Percentiles rank a stretch among this genome's conserved stretches.
These are phyloP conservation scores for Trichophyton rubrum DNA, from an alignment of 2,329 filamentous ascomycete genomes.

Conservation along the genomic window DNA sequence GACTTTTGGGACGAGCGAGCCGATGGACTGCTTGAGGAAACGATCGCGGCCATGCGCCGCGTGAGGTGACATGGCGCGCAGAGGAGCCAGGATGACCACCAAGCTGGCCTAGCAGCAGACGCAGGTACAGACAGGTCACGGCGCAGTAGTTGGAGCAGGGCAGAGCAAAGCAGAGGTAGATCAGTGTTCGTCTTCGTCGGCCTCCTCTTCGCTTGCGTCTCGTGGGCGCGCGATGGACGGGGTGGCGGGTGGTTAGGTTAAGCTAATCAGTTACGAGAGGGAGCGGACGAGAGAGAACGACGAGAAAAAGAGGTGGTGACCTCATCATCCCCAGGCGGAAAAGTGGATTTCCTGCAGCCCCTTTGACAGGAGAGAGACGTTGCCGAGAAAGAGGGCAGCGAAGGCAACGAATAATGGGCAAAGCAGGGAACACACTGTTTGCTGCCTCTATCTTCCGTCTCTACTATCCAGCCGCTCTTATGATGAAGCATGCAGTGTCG, in stretches of 20 bases:
- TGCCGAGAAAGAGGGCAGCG: too few relatives aligned
- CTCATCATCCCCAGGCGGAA: neutral
- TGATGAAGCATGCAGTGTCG: too few relatives aligned
- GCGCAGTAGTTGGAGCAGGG: neutral
- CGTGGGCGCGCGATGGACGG: neutral
- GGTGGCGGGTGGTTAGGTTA: neutral
- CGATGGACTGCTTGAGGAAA: conserved; percentile 33
- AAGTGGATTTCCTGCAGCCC: neutral
- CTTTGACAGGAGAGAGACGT: neutral
- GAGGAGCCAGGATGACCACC: neutral
- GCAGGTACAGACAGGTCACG: neutral
- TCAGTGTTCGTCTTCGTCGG: neutral
- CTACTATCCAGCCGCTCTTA: too few relatives aligned
- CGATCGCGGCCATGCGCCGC: conserved; percentile 22
- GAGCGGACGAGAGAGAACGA: neutral
- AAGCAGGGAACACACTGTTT: too few relatives aligned
- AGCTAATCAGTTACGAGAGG: neutral
- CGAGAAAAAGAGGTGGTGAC: neutral
- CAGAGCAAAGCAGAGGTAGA: neutral
- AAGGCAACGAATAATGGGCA: too few relatives aligned
- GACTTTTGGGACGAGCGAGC: conserved; percentile 28
- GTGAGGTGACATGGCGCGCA: neutral
- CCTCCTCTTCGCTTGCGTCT: neutral
- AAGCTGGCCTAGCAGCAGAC: neutral
- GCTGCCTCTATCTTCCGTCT: too few relatives aligned